phyloP scores from a whole-genome alignment of 2,329 filamentous ascomycete genomes.

The Canariomyces notabilis region DNA sequence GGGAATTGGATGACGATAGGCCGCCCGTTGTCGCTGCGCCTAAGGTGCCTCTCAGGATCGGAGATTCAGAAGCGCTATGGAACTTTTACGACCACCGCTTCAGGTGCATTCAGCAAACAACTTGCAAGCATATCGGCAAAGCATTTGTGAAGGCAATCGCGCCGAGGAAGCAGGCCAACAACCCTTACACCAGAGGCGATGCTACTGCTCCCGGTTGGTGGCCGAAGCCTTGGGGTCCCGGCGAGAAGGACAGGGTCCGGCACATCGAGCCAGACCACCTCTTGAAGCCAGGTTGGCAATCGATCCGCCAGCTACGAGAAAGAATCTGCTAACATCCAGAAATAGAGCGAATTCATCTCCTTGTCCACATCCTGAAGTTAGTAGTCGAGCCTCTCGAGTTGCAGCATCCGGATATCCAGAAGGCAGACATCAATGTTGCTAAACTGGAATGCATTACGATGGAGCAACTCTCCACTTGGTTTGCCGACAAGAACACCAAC shows the following conservation, averaged over 20 bases:
- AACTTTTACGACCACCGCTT: slow-evolving; percentile 58
- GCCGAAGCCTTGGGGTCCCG: slow-evolving; percentile 51
- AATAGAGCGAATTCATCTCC: slow-evolving; percentile 53
- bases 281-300: slow-evolving; percentile 55
- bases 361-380: slow-evolving; percentile 57
- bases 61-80: slow-evolving; percentile 50
- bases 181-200: slow-evolving; percentile 65
- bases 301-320: not conserved
- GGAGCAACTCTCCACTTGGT: slow-evolving; percentile 55
- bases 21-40: slow-evolving; percentile 35
- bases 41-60: slow-evolving; percentile 46
- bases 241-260: slow-evolving; percentile 50
- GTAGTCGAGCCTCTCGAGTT: slow-evolving; percentile 45
- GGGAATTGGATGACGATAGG: slow-evolving; percentile 36
- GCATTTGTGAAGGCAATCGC: slow-evolving; percentile 71
- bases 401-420: slow-evolving; percentile 49
- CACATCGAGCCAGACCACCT: slow-evolving; percentile 73
- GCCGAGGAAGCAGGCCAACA: slow-evolving; percentile 70
- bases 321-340: not conserved
- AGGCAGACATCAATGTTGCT: slow-evolving; percentile 47
- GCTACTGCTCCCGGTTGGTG: slow-evolving; percentile 62
- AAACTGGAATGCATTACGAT: slow-evolving; percentile 55
- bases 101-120: slow-evolving; percentile 63
- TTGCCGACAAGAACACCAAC: slow-evolving; percentile 49
- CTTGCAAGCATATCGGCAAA: slow-evolving; percentile 68